Percentiles rank a stretch among this genome's conserved stretches.
Evolutionary conservation across 2,329 filamentous ascomycete species (phyloP).

Genomic region (Paecilomyces niveus): DNA sequence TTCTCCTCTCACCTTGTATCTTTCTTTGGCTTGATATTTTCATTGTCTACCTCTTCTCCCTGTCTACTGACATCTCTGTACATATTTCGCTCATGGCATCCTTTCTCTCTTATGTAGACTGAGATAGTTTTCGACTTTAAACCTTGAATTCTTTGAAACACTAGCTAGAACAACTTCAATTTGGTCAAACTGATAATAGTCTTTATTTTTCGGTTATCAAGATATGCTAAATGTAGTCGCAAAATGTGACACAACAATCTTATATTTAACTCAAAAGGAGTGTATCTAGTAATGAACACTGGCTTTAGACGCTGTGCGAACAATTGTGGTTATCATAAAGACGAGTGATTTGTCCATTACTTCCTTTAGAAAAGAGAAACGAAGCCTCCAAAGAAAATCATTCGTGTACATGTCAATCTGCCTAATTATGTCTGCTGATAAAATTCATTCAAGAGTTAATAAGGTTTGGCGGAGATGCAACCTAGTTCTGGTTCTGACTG

Average conservation of each 20-base stretch:
- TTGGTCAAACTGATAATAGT: neutral
- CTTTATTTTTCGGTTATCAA: neutral
- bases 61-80: neutral
- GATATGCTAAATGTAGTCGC: neutral
- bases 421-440: neutral
- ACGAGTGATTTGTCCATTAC: neutral
- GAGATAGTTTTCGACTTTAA: neutral
- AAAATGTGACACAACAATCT: neutral
- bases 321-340: neutral
- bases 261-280: neutral
- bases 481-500: slow-evolving; percentile 86
- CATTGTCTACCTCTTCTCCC: neutral
- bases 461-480: neutral
- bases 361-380: neutral
- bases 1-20: neutral
- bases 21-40: neutral
- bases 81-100: neutral
- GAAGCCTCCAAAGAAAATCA: neutral
- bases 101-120: neutral
- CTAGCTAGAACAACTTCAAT: neutral
- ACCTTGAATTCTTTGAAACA: neutral
- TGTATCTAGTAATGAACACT: neutral
- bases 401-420: neutral
- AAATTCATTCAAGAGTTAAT: neutral
- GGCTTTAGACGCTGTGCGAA: neutral